phyloP scores from a whole-genome alignment of 1,284 basidiomycete genomes.

The Papiliotrema fonsecae region DNA sequence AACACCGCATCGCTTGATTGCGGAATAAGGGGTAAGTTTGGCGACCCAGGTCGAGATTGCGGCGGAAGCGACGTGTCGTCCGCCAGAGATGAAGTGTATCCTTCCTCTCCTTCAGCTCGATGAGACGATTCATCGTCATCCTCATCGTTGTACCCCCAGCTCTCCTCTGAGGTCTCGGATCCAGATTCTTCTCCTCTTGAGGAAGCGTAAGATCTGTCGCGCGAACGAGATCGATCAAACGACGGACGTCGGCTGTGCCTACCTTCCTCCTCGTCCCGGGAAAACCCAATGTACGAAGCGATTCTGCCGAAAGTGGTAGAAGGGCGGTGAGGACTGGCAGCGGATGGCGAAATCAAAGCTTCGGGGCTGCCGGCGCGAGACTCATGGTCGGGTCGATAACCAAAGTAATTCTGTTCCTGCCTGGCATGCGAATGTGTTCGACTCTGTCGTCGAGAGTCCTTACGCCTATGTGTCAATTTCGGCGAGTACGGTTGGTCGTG shows the following conservation, averaged over 20 bases:
- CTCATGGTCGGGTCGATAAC: slow-evolving; percentile 5
- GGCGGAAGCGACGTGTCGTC: slow-evolving; percentile 48
- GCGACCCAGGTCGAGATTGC: slow-evolving; percentile 43
- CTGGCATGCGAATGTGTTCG: neutral
- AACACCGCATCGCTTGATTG: slow-evolving; percentile 43
- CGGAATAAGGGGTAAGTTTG: slow-evolving; percentile 41
- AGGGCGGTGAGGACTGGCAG: slow-evolving; percentile 23
- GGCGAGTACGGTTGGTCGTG: neutral
- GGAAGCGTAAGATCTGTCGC: slow-evolving; percentile 18
- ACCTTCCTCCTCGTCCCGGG: slow-evolving; percentile 24
- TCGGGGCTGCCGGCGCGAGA: slow-evolving; percentile 16
- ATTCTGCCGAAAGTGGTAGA: slow-evolving; percentile 37
- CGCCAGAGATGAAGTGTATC: slow-evolving; percentile 45
- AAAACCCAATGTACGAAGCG: slow-evolving; percentile 42
- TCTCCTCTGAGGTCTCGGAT: slow-evolving; percentile 29
- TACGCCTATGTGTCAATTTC: slow-evolving; percentile 1
- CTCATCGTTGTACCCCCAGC: slow-evolving; percentile 43
- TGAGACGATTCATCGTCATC: slow-evolving; percentile 38
- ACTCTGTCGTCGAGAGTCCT: slow-evolving; percentile 7
- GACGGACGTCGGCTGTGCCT: slow-evolving; percentile 14
- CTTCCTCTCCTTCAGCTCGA: slow-evolving; percentile 32
- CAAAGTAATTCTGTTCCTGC: slow-evolving; percentile 7
- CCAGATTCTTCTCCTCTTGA: slow-evolving; percentile 10
- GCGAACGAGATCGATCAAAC: slow-evolving; percentile 17
- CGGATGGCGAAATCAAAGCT: slow-evolving; percentile 19